Percentiles rank a stretch among this genome's conserved stretches.
These are phyloP conservation scores for Microcera coccophila DNA, from an alignment of 2,329 filamentous ascomycete genomes.

Conservation along the genomic window DNA sequence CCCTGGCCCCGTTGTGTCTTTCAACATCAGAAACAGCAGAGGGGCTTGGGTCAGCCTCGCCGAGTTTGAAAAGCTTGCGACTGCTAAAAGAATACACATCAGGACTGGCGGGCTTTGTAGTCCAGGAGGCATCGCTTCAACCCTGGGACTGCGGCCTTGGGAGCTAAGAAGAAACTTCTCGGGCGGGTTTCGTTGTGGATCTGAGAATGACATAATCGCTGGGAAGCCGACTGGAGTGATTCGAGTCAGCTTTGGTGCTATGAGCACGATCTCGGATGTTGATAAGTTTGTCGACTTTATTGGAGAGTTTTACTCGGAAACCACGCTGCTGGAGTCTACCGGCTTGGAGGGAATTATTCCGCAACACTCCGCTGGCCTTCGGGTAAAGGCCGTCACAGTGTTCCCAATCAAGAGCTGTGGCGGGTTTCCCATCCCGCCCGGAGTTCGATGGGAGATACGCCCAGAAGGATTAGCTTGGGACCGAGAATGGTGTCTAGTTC, in stretches of 20 bases:
- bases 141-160: constrained; percentile 69
- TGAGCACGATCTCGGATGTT: constrained; percentile 78
- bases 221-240: constrained; percentile 88
- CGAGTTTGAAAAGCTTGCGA: constrained; percentile 84
- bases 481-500: constrained; percentile 91
- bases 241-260: constrained; percentile 80
- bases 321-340: background rate
- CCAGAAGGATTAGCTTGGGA: constrained; percentile 89
- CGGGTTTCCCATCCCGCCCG: constrained; percentile 65
- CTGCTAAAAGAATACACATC: constrained; percentile 74
- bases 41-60: constrained; percentile 75
- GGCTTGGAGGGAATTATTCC: background rate
- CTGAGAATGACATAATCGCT: constrained; percentile 73
- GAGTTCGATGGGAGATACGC: constrained; percentile 68
- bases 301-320: constrained; percentile 51
- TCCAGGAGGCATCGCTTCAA: constrained; percentile 75
- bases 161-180: constrained; percentile 85
- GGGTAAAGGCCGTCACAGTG: constrained; percentile 63
- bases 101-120: constrained; percentile 90
- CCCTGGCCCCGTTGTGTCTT: constrained; percentile 74
- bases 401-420: constrained; percentile 96
- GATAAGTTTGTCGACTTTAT: constrained; percentile 68
- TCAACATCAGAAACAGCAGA: constrained; percentile 69
- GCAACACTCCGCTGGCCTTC: constrained; percentile 9
- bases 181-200: constrained; percentile 77